Percentiles rank a stretch among this genome's conserved stretches.
phyloP scores from a whole-genome alignment of 2,329 filamentous ascomycete species.

The Fusarium humuli region DNA sequence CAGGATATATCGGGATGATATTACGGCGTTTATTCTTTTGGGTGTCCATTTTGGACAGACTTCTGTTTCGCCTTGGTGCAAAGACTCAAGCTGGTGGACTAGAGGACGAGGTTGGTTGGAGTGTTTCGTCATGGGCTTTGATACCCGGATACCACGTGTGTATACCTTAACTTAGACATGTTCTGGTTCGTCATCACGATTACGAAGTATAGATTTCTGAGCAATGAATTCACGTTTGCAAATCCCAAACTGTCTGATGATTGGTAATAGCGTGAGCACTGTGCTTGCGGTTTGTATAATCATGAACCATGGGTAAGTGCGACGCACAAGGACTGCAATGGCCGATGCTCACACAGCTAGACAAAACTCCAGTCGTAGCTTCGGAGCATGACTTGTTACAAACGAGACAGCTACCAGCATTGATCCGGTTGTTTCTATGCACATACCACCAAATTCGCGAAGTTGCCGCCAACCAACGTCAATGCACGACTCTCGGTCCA shows the following conservation, averaged over 20 bases:
- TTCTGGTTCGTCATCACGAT: neutral
- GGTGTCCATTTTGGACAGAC: constrained; percentile 9
- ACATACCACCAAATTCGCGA: neutral
- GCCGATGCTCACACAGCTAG: neutral
- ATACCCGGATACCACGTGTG: constrained; percentile 38
- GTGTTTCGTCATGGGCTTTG: constrained; percentile 29
- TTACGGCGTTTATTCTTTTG: constrained; percentile 32
- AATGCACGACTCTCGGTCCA: constrained; percentile 4
- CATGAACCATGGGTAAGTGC: neutral
- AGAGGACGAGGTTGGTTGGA: constrained; percentile 5
- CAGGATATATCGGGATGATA: constrained; percentile 31
- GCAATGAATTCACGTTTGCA: neutral
- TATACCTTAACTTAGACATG: constrained; percentile 20
- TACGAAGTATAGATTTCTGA: constrained; percentile 1
- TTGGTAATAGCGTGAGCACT: neutral
- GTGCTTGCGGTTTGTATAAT: neutral
- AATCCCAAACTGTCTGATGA: neutral
- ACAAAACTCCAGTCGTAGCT: neutral
- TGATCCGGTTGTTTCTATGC: neutral
- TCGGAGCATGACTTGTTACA: neutral
- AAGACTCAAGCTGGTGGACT: neutral
- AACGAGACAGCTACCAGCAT: neutral
- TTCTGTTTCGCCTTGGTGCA: constrained; percentile 2
- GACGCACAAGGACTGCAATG: neutral
- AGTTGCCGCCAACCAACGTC: neutral